Conservation (phyloP, 306 rosid species). For the Fagus crenata region DNA sequence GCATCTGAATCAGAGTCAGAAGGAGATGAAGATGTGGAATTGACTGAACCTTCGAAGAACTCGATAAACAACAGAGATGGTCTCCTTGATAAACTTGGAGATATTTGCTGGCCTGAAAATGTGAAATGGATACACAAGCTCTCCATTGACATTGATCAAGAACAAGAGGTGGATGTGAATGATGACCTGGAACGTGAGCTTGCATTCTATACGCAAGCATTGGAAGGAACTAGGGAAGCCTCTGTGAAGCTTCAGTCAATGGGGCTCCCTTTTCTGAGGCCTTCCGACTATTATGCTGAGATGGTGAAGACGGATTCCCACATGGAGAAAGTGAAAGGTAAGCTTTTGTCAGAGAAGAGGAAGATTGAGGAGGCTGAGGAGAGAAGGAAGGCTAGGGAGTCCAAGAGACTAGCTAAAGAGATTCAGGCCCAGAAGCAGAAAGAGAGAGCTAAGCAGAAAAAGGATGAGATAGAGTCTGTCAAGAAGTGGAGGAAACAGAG, state of each 20-base stretch:
- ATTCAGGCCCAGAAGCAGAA: conserved; percentile 74
- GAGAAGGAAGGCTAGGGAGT: conserved; percentile 80
- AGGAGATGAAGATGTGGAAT: conserved; percentile 54
- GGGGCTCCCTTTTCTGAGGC: conserved; percentile 77
- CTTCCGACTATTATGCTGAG: conserved; percentile 84
- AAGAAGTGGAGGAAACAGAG: conserved; percentile 98
- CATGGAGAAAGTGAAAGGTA: conserved; percentile 78
- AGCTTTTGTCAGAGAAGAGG: conserved; percentile 65
- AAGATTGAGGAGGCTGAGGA: conserved; percentile 88
- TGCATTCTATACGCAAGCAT: conserved; percentile 76
- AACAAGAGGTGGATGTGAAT: conserved; percentile 74
- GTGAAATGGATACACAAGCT: conserved; percentile 75
- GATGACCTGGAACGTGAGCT: conserved; percentile 88
- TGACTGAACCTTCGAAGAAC: conserved; percentile 60
- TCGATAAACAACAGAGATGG: conserved; percentile 69
- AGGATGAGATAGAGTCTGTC: conserved; percentile 82
- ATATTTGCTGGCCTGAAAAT: conserved; percentile 78
- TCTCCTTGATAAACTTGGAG: conserved; percentile 81
- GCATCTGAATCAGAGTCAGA: conserved; percentile 58
- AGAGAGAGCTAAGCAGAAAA: conserved; percentile 89
- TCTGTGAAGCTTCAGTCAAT: conserved; percentile 66
- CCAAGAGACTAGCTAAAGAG: conserved; percentile 77
- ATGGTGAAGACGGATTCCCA: conserved; percentile 88
- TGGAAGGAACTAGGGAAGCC: conserved; percentile 78
- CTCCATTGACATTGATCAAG: conserved; percentile 69